Evolutionary conservation across 2,329 filamentous ascomycete species (phyloP), one percentile per base, ranked within the genome.

Genomic region (Penicillium brasilianum): DNA sequence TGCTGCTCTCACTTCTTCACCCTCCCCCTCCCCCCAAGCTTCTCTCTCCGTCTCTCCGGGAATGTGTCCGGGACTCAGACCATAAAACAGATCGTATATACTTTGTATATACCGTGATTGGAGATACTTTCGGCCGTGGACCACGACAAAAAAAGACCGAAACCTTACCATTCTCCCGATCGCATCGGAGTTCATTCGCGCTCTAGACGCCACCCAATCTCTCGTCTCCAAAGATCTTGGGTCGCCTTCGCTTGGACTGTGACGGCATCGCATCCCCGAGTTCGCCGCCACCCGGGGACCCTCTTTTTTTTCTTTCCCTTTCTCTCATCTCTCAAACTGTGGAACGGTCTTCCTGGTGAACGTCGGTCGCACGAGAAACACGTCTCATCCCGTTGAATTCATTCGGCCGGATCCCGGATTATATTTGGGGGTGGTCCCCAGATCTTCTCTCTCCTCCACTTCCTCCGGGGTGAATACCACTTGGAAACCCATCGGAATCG

Each of bases 271-370:
- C 55, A 60, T 60, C 56, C 53, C 57, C 57, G 43, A 55, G 56
- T 56, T 62, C 52, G 50, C 54, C 59, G 50, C 53, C 59, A 61
- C 61, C 41, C 48, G 55, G 57, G 48, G 34, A 57, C 43, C 37
- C 46, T 54, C 53, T 57, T 57, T 28, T 30, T 46, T 44, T 30
- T 48, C 34, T 44, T 18, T 39, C 46, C 41, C 22, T 46, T 32
- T 53, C 54, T 55, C 48, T 57, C n/a, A 8, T n/a, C n/a, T n/a
- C n/a, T n/a, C n/a, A 58, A 63, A 63, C 64, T 57, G 63, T 66
- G 63, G 65, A 67, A 66, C 61, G 37, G 18, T 57, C 54, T 65
- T 59, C 48, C 32, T 59, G 20, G 41, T 37, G 36, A 49, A 41
- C 16, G 22, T 46, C 49, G 49, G 59, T 67, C 56, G 62, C 58